Conservation (phyloP, 2,329 filamentous ascomycete species). For the Sporothrix phasma region DNA sequence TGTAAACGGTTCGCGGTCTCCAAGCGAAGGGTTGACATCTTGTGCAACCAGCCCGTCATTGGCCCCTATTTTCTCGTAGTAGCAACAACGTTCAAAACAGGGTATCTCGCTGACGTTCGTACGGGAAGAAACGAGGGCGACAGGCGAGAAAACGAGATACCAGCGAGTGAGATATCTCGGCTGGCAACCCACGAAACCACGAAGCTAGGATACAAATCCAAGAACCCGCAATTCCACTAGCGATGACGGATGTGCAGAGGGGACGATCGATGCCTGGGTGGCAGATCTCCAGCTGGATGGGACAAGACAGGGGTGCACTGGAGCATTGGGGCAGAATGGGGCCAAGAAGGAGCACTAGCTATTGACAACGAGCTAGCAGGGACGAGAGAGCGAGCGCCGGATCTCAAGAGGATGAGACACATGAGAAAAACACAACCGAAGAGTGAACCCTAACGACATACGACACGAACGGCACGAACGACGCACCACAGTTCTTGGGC, state of each 20-base stretch:
- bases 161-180: no score
- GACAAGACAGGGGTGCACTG: neutral
- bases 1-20: slow-evolving; percentile 13
- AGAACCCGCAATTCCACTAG: neutral
- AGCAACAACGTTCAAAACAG: neutral
- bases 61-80: neutral
- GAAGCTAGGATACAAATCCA: neutral
- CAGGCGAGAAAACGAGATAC: neutral
- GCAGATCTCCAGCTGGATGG: slow-evolving; percentile 3
- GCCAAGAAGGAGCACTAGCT: no score
- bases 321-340: neutral
- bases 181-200: neutral
- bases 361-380: neutral
- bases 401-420: slow-evolving; percentile 3
- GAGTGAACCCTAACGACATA: neutral
- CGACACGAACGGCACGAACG: neutral
- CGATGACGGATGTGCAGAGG: neutral
- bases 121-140: neutral
- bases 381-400: neutral
- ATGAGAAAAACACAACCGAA: neutral
- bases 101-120: slow-evolving; percentile 5
- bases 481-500: neutral
- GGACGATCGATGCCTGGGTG: neutral
- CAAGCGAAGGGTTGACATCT: slow-evolving; percentile 16
- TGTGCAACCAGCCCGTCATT: slow-evolving; percentile 1